Conservation (phyloP, 2,329 filamentous ascomycete species). For the Phialocephala sp. region DNA sequence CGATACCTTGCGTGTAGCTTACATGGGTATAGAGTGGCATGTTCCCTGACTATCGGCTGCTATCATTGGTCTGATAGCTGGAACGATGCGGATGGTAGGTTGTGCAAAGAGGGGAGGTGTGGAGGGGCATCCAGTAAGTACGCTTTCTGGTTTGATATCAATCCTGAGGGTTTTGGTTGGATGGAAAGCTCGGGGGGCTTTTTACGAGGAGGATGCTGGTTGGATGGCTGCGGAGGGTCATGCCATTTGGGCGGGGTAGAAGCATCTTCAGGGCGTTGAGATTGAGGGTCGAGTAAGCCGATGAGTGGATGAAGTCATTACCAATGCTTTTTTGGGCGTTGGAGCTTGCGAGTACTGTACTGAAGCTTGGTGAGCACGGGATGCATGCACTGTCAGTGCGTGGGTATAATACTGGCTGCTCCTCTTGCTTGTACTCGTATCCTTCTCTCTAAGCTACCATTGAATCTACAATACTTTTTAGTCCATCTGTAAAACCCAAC, state of each 20-base stretch:
- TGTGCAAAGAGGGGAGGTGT: slow-evolving; percentile 21
- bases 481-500: neutral
- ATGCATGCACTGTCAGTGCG: neutral
- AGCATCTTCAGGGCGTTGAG: slow-evolving; percentile 17
- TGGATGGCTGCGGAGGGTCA: slow-evolving; percentile 16
- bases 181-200: slow-evolving; percentile 9
- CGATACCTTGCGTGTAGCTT: neutral
- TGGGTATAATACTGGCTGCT: neutral
- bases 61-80: slow-evolving; percentile 32
- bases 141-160: neutral
- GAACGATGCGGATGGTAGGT: slow-evolving; percentile 23
- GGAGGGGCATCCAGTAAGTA: slow-evolving; percentile 17
- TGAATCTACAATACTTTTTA: no score
- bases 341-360: neutral
- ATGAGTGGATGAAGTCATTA: slow-evolving; percentile 26
- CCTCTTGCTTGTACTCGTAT: neutral
- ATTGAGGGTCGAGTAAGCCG: neutral
- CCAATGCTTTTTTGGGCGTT: slow-evolving; percentile 19
- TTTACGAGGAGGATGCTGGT: slow-evolving; percentile 8
- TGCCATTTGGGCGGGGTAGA: slow-evolving; percentile 24
- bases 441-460: neutral
- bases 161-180: slow-evolving; percentile 3
- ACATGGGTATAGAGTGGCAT: slow-evolving; percentile 2
- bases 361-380: neutral
- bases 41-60: slow-evolving; percentile 9